These are phyloP conservation scores for Arthrinium phaeospermum DNA, from an alignment of 2,329 filamentous ascomycete genomes.

Conservation along the genomic window DNA sequence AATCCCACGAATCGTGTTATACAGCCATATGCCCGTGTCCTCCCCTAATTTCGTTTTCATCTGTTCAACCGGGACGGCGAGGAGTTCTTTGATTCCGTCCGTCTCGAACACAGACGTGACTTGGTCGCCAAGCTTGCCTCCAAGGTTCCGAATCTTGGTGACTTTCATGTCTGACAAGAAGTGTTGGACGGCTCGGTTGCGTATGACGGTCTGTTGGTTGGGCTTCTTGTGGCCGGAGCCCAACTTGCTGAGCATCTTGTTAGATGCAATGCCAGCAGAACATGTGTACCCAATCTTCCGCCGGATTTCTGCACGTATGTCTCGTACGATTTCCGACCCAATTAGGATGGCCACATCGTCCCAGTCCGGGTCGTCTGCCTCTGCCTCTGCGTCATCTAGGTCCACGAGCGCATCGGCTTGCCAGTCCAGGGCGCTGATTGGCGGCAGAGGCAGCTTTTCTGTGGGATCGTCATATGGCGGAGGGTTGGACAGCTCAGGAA, in stretches of 20 bases:
- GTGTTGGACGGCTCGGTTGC: constrained; percentile 78
- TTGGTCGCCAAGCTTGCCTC: constrained; percentile 91
- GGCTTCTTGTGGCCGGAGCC: constrained; percentile 93
- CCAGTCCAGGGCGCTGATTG: constrained; percentile 78
- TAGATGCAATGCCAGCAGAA: constrained; percentile 85
- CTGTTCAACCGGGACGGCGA: constrained; percentile 74
- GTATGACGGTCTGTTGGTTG: constrained; percentile 91
- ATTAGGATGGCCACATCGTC: constrained; percentile 89
- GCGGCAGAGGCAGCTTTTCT: constrained; percentile 74
- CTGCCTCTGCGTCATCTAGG: constrained; percentile 72
- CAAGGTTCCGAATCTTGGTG: constrained; percentile 93
- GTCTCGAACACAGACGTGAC: constrained; percentile 82
- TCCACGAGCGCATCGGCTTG: constrained; percentile 81
- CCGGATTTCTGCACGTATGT: constrained; percentile 72
- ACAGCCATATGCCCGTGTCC: constrained; percentile 85
- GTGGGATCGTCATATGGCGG: constrained; percentile 76
- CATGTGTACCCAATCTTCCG: constrained; percentile 84
- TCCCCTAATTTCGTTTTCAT: constrained; percentile 80
- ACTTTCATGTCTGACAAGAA: constrained; percentile 90
- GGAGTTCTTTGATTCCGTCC: constrained; percentile 77
- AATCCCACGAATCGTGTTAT: constrained; percentile 82
- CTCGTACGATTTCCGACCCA: constrained; percentile 85
- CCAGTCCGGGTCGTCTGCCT: constrained; percentile 89
- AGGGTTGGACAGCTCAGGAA: constrained; percentile 71
- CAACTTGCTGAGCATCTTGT: constrained; percentile 95